phyloP scores from a whole-genome alignment of 495 filamentous ascomycete species.

The Xanthoparmelia taractica region DNA sequence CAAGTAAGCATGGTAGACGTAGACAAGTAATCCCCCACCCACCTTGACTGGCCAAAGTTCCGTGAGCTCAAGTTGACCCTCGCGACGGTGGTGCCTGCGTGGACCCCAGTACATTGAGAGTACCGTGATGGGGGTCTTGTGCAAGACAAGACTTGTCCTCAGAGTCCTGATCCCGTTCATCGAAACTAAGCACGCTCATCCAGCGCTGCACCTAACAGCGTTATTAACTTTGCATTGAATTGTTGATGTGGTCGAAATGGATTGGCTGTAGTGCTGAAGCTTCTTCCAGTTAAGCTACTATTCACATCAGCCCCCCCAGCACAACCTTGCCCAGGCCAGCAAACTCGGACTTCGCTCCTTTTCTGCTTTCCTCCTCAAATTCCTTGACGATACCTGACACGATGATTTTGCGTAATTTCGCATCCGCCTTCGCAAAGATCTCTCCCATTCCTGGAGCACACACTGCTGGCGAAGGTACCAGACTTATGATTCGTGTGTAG shows the following conservation, averaged over 20 bases:
- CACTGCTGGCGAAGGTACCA: slow-evolving; percentile 60
- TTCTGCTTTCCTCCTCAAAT: slow-evolving; percentile 80
- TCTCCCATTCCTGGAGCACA: slow-evolving; percentile 61
- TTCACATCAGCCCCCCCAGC: slow-evolving; percentile 76
- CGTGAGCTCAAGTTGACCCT: neutral
- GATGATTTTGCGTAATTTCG: slow-evolving; percentile 75
- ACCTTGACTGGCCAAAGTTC: neutral
- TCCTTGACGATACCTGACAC: slow-evolving; percentile 78
- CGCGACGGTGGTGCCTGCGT: neutral
- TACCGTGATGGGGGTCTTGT: neutral
- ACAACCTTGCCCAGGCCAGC: slow-evolving; percentile 80
- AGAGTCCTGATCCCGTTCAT: neutral
- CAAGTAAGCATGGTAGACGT: neutral
- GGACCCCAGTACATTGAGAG: neutral
- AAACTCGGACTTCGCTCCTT: slow-evolving; percentile 68
- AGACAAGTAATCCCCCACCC: neutral
- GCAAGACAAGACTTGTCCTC: neutral
- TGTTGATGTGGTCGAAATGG: neutral
- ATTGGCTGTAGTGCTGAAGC: neutral
- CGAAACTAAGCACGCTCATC: neutral
- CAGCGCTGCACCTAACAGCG: neutral
- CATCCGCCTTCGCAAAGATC: slow-evolving; percentile 83
- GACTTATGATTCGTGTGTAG: slow-evolving; percentile 66
- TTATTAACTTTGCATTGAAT: neutral
- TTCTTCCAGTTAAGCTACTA: neutral